Conservation (phyloP, 768 basidiomycete genomes). For the Collybia sp. region DNA sequence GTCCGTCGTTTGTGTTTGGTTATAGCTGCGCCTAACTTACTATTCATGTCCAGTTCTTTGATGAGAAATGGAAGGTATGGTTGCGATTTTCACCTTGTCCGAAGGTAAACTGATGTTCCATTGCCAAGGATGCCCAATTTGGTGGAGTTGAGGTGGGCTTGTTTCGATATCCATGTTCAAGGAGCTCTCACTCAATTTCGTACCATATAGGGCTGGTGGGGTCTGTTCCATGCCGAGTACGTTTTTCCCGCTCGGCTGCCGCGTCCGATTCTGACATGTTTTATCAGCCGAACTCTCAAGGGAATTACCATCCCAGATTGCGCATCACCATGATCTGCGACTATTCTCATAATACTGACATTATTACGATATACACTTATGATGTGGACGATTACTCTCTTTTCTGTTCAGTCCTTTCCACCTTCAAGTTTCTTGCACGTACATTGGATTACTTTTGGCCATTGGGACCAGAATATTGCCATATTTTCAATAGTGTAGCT, state of each 20-base stretch:
- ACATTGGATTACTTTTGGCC: no score
- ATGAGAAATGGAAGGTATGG: constrained; percentile 77
- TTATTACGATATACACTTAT: no score
- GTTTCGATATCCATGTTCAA: neutral
- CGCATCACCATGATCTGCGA: constrained; percentile 18
- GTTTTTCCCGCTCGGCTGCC: constrained; percentile 9
- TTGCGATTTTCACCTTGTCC: neutral
- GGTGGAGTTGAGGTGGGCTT: constrained; percentile 66
- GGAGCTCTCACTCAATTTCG: neutral
- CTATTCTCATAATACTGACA: no score
- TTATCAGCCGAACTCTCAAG: constrained; percentile 58
- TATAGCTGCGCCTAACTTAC: constrained; percentile 1
- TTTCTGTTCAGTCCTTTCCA: no score
- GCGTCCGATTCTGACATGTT: neutral
- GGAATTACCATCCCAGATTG: constrained; percentile 63
- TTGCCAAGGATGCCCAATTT: constrained; percentile 44
- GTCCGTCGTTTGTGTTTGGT: constrained; percentile 23
- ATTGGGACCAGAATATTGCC: no score
- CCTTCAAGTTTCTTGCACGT: no score
- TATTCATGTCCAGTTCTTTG: constrained; percentile 49
- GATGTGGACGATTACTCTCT: no score
- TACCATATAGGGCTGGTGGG: constrained; percentile 36
- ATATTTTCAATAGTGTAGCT: no score
- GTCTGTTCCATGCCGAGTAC: constrained; percentile 40
- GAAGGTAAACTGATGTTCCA: neutral